Evolutionary conservation across 257 asterid species (phyloP), one percentile per base, ranked within the genome.

Genomic region (Petrea volubilis): DNA sequence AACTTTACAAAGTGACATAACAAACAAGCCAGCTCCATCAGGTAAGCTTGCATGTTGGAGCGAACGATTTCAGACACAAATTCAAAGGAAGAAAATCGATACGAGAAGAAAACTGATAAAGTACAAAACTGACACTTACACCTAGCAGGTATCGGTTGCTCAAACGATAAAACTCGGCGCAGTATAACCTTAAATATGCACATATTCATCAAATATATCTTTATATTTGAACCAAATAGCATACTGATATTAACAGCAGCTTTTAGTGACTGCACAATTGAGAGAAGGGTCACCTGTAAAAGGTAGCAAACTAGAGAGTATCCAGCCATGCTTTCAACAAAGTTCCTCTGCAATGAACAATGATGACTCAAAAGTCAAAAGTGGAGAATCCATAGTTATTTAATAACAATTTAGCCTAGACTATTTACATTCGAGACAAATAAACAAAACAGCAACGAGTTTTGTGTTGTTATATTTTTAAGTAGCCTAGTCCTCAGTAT

Each of bases 321-420:
- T 65, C 99, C 99, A 38, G 99, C 99, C 97, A 94, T 94, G 95
- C 99, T 94, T 79, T 94, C 99, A 15, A 94, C 99, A 65, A 94
- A 94, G 82, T 94, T 94, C 79, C 97, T 76, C 89, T 84, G 86
- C 82, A 79, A 66, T 36, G 43, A 70, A 75, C 57, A 78, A 64
- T 5, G 23, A 36, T 9, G 49, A 44, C 20, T 23, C 49, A 52
- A 28, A 47, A 27, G 18, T 31, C 70, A 63, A 64, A 51, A 70
- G 8, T 50, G 50, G 23, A 61, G 57, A 56, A 64, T 50, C 33
- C 43, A 40, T 3, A 23, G 40, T 53, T 18, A 57, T 21, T 31
- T n/a, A 58, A 31, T 28, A 31, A 36, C 41, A 25, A n/a, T 9
- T 58, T 29, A 52, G 47, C 74, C 55, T 41, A 67, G 20, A 8